Base-by-base conservation (phyloP, 2,329 filamentous ascomycete species). In the Pseudogymnoascus sp. region DNA sequence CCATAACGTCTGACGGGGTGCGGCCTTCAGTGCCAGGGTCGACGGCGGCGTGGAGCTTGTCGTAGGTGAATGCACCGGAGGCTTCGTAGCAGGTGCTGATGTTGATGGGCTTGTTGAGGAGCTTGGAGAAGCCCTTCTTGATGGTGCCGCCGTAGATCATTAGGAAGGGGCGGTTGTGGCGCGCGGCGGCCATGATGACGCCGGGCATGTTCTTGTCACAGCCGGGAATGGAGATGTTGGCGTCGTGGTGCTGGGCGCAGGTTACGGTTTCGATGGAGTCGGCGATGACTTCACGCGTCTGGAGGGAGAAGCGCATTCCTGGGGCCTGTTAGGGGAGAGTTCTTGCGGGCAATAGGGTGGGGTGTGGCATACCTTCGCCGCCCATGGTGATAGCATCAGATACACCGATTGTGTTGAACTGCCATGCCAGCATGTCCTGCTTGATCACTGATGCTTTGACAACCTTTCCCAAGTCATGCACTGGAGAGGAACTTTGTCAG, bases 121-220 rank as follows among this genome's bases (percentile, higher is more conserved):
- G 82, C 61, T 84, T 78, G 0, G 88, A 93, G 75, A 91, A 90
- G n/a, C 93, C 93, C 66, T 91, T 91, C 72, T 87, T 86, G 71
- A 96, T 97, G 14, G 91, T 90, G 40, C 93, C 93, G 61, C 93
- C 93, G 74, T 97, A 97, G 65, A 97, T 88, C 92, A 97, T 96
- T 73, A 97, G 80, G 59, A 91, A 95, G 3, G 93, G 93, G 8
- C 93, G 84, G 76, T 97, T 97, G 77, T 96, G 91, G 64, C 93
- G 85, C 12, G 90, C 91, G 72, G 95, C 92, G 0, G 90, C 92
- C 87, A 96, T 96, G 67, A 95, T 81, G 14, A 90, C 88, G 67
- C 93, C 93, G 0, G 93, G 93, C 93, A 97, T 97, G 75, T 97
- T 97, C 83, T 97, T 97, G 79, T 97, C 93, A 75, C 93, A 97